Conservation (phyloP, 2,329 filamentous ascomycete species). For the Diaporthe sp. region DNA sequence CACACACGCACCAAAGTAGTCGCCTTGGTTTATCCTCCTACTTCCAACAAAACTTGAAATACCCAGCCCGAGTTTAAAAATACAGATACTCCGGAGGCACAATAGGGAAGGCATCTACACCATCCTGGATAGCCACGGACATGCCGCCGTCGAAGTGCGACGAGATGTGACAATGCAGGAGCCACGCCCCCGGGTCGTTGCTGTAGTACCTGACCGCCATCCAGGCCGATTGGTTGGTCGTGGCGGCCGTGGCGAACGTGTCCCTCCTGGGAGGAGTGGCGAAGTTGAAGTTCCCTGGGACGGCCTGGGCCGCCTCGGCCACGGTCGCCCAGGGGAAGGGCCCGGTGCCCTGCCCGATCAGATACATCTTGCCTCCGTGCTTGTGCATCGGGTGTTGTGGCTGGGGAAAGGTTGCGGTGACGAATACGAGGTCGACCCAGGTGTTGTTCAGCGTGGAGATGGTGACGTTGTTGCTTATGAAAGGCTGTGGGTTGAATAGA, state of each 20-base stretch:
- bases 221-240: constrained; percentile 55
- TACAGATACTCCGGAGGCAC: constrained; percentile 55
- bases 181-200: constrained; percentile 65
- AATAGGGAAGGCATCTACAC: constrained; percentile 57
- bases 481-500: constrained; percentile 58
- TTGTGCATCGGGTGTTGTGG: constrained; percentile 75
- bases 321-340: constrained; percentile 66
- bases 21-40: neutral
- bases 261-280: constrained; percentile 68
- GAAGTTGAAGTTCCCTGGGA: constrained; percentile 69
- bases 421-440: constrained; percentile 70
- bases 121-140: constrained; percentile 65
- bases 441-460: constrained; percentile 60
- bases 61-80: neutral
- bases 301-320: constrained; percentile 62
- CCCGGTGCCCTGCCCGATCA: constrained; percentile 66
- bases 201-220: constrained; percentile 66
- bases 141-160: constrained; percentile 60
- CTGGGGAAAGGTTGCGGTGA: constrained; percentile 58
- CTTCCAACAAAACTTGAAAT: neutral
- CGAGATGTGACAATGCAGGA: constrained; percentile 50
- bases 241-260: constrained; percentile 55
- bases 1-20: neutral
- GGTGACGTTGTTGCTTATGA: constrained; percentile 58
- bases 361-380: constrained; percentile 72